These are phyloP conservation scores for Aspergillus unguis DNA, from an alignment of 2,329 filamentous ascomycete genomes.

Conservation along the genomic window DNA sequence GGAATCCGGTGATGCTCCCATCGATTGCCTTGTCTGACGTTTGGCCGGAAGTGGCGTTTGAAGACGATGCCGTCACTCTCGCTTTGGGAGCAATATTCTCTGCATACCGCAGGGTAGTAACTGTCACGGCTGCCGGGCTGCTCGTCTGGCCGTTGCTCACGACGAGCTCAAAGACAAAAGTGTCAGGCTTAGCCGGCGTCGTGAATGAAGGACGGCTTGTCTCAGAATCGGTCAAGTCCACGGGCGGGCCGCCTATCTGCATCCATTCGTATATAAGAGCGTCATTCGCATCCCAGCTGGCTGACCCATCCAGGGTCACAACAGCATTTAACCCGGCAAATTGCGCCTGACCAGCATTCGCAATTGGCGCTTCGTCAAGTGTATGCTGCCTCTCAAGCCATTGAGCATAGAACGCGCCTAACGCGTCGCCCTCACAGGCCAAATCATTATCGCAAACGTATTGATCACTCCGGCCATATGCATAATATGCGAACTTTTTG, in stretches of 20 bases:
- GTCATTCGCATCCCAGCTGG: background rate
- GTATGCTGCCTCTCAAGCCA: slow-evolving; percentile 9
- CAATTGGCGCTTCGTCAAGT: background rate
- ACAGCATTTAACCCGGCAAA: background rate
- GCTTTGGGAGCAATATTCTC: slow-evolving; percentile 7
- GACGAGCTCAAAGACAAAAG: slow-evolving; percentile 3
- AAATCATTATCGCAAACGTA: slow-evolving; percentile 3
- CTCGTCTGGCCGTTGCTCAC: background rate
- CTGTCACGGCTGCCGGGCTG: slow-evolving; percentile 1
- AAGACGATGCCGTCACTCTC: slow-evolving; percentile 7
- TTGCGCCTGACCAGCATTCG: background rate
- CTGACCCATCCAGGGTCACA: slow-evolving; percentile 8
- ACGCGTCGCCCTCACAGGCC: background rate
- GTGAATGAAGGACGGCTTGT: background rate
- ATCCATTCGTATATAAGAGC: slow-evolving; percentile 2
- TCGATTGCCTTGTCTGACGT: slow-evolving; percentile 7
- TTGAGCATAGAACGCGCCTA: background rate
- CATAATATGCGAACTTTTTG: slow-evolving; percentile 10
- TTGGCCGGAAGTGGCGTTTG: background rate
- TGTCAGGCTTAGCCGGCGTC: background rate
- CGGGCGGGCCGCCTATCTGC: slow-evolving; percentile 1
- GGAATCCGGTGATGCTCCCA: background rate
- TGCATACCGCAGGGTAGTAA: background rate
- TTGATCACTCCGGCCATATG: slow-evolving; percentile 2
- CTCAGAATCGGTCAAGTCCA: background rate